Conservation (phyloP, 2,329 filamentous ascomycete species). For the Chaetomiaceae sp. region DNA sequence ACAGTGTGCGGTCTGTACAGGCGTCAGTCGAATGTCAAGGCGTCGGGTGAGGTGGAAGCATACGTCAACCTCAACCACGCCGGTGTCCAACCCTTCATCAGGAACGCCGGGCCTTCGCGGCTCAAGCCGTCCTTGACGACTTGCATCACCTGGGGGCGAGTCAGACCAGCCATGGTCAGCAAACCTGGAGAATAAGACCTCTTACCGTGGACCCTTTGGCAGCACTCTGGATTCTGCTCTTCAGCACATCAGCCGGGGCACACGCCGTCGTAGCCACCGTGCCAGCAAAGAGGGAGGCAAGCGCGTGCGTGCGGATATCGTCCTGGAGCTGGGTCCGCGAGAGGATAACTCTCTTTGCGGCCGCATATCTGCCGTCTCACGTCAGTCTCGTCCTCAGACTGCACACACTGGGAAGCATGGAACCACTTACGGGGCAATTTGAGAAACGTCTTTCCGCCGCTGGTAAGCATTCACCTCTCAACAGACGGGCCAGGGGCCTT, state of each 20-base stretch:
- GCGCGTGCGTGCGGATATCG: conserved; percentile 23
- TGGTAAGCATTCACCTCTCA: not conserved
- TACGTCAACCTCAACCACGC: conserved; percentile 10
- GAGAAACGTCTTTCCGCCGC: not conserved
- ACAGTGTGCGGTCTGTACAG: conserved; percentile 21
- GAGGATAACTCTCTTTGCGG: conserved; percentile 18
- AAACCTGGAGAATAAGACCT: no score
- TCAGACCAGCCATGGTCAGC: not conserved
- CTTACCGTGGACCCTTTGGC: conserved; percentile 19
- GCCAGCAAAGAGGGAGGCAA: conserved; percentile 18
- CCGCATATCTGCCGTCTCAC: conserved; percentile 15
- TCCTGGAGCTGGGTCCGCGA: conserved; percentile 16
- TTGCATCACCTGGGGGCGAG: conserved; percentile 18
- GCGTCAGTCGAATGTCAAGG: not conserved
- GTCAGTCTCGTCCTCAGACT: not conserved
- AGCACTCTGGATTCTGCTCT: conserved; percentile 23
- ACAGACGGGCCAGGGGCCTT: not conserved
- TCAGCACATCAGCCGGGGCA: conserved; percentile 21
- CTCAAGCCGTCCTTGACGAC: conserved; percentile 19
- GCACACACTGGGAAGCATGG: no score
- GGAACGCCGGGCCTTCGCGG: conserved; percentile 19
- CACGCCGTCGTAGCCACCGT: conserved; percentile 23
- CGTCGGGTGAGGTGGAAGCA: not conserved
- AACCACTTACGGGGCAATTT: conserved; percentile 4
- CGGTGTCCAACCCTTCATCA: conserved; percentile 23